phyloP scores from a whole-genome alignment of 1,284 basidiomycete species.

The Filobasidium uniguttulatum region DNA sequence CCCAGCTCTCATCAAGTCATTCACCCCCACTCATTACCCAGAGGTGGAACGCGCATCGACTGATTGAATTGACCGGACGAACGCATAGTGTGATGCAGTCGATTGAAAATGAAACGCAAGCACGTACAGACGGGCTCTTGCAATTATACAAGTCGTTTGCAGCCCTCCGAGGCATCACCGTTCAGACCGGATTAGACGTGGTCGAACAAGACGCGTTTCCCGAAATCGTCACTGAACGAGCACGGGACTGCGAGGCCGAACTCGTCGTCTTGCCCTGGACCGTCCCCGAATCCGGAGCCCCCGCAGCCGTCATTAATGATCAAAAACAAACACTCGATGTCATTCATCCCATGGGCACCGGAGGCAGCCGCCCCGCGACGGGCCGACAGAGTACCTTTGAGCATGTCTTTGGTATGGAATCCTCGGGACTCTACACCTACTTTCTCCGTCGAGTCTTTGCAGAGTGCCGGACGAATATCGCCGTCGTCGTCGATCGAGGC shows the following conservation, averaged over 20 bases:
- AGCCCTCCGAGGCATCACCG: constrained; percentile 52
- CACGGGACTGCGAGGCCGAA: constrained; percentile 47
- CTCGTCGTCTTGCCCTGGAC: constrained; percentile 75
- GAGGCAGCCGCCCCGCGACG: neutral
- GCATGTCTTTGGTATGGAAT: constrained; percentile 26
- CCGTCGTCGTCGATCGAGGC: constrained; percentile 63
- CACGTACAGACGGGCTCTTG: constrained; percentile 62
- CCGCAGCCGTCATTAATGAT: constrained; percentile 17
- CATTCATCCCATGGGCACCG: no score
- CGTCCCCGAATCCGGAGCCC: constrained; percentile 21
- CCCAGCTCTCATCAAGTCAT: no score
- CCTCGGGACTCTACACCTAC: constrained; percentile 49
- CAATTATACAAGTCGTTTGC: constrained; percentile 66
- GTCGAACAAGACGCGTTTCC: constrained; percentile 60
- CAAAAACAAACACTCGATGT: constrained; percentile 8
- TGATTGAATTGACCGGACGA: constrained; percentile 77
- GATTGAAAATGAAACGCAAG: constrained; percentile 51
- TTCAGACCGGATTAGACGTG: constrained; percentile 49
- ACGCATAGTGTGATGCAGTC: constrained; percentile 74
- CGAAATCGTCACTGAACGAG: constrained; percentile 52
- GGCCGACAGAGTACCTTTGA: constrained; percentile 21
- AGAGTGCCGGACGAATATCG: constrained; percentile 50
- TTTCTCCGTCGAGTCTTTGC: constrained; percentile 69
- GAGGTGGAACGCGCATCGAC: constrained; percentile 49
- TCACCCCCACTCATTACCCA: constrained; percentile 1